Percentiles rank a stretch among this genome's conserved stretches.
Evolutionary conservation across 495 filamentous ascomycete species (phyloP).

Genomic region (Lasiosphaeriaceae sp.): DNA sequence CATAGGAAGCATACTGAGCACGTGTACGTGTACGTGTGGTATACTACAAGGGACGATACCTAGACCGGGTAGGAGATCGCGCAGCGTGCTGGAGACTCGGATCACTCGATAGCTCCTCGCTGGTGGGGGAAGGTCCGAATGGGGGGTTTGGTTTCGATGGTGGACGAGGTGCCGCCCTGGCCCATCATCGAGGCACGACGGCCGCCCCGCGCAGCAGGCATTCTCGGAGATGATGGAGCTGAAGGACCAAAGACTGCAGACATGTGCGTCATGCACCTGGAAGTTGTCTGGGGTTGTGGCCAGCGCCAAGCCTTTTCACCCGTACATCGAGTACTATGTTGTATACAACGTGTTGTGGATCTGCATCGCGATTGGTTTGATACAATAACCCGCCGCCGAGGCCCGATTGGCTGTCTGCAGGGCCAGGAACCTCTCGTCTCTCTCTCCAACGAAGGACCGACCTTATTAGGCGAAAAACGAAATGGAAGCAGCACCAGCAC

Average conservation of each 20-base stretch:
- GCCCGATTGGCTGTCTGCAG: neutral
- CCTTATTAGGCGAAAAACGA: too few species aligned
- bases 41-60: neutral
- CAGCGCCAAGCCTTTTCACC: neutral
- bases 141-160: too few species aligned
- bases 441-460: too few species aligned
- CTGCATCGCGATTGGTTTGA: neutral
- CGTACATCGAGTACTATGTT: neutral
- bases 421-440: too few species aligned
- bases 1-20: neutral
- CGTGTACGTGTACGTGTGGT: neutral
- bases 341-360: neutral
- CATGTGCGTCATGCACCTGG: too few species aligned
- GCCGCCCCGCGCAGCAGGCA: neutral
- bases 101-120: too few species aligned
- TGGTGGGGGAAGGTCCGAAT: neutral
- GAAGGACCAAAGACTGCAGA: too few species aligned
- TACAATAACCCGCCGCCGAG: neutral
- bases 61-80: neutral
- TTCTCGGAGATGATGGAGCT: too few species aligned
- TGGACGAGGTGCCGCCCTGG: neutral
- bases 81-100: neutral
- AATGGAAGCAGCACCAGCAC: too few species aligned
- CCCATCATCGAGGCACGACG: slow-evolving; percentile 8
- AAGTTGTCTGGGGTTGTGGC: neutral